Conservation (phyloP, 1,284 basidiomycete species). For the Athelia psychrophila region DNA sequence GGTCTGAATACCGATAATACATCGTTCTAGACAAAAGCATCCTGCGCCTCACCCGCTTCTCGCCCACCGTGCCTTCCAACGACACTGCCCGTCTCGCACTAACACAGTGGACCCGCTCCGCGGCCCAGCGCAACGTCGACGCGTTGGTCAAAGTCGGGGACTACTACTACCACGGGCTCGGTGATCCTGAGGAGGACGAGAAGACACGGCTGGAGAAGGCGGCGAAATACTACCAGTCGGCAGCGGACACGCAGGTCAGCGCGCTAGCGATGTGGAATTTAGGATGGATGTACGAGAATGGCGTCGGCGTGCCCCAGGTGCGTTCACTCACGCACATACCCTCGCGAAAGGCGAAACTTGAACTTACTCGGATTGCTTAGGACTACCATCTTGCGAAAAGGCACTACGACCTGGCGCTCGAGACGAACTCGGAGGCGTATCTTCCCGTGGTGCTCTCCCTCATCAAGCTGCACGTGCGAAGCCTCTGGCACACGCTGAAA, state of each 20-base stretch:
- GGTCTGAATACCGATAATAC: constrained; percentile 1
- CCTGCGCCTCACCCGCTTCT: constrained; percentile 65
- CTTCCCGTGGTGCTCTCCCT: constrained; percentile 85
- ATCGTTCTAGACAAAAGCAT: constrained; percentile 66
- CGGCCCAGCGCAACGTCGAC: constrained; percentile 91
- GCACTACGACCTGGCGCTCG: constrained; percentile 89
- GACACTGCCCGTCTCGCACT: constrained; percentile 81
- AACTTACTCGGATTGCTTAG: constrained; percentile 36
- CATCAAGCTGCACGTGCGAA: constrained; percentile 80
- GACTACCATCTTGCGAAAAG: constrained; percentile 98
- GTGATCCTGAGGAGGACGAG: constrained; percentile 63
- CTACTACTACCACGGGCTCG: constrained; percentile 90
- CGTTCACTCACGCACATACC: no score
- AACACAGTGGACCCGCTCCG: constrained; percentile 93
- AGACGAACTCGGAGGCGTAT: constrained; percentile 87
- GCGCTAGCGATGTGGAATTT: constrained; percentile 98
- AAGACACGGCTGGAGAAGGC: constrained; percentile 78
- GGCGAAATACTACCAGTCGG: constrained; percentile 90
- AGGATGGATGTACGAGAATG: constrained; percentile 99
- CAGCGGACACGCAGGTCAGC: constrained; percentile 87
- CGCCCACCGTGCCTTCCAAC: constrained; percentile 67
- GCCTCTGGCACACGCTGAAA: constrained; percentile 77
- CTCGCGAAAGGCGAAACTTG: no score
- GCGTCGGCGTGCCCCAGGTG: constrained; percentile 87
- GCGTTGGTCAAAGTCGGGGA: constrained; percentile 96